These are phyloP conservation scores for Fusarium brevicatenulatum DNA, from an alignment of 2,329 filamentous ascomycete genomes.

Conservation along the genomic window DNA sequence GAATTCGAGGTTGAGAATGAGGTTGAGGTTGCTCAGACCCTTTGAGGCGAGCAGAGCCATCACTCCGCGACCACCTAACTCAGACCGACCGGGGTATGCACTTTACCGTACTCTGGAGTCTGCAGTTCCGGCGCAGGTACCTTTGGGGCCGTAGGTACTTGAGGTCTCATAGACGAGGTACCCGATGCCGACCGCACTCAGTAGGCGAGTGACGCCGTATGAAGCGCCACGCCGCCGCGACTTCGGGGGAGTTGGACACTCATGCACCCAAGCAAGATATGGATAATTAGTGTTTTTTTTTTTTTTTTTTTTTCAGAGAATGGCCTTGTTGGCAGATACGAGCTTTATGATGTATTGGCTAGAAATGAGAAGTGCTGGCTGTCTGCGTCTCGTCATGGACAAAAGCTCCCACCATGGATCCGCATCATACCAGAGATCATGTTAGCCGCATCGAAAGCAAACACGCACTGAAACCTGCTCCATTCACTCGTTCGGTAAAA, in stretches of 20 bases:
- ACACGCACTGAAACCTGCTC: background rate
- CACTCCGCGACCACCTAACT: background rate
- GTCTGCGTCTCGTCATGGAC: background rate
- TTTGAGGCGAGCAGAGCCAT: constrained; percentile 10
- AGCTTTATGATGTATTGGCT: background rate
- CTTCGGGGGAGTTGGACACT: constrained; percentile 18
- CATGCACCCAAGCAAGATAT: background rate
- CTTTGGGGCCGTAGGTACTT: constrained; percentile 26
- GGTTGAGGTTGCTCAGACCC: constrained; percentile 29
- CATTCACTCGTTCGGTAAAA: constrained; percentile 7
- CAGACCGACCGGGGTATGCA: constrained; percentile 8
- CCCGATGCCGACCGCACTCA: constrained; percentile 2
- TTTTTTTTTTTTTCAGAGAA: background rate
- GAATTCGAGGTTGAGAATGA: constrained; percentile 22
- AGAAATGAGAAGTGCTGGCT: background rate
- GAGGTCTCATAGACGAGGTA: constrained; percentile 10
- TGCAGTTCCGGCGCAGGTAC: constrained; percentile 17
- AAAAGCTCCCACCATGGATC: background rate
- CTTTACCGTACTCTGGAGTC: background rate
- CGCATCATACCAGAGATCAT: background rate
- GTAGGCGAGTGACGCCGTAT: constrained; percentile 39
- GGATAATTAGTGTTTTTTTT: background rate
- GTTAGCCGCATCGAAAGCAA: constrained; percentile 10
- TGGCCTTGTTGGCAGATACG: background rate
- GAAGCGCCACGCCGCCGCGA: constrained; percentile 44